Percentiles rank a stretch among this genome's conserved stretches.
Conservation (phyloP, 2,329 filamentous ascomycete species). For the Ophiosphaerella narmari region DNA sequence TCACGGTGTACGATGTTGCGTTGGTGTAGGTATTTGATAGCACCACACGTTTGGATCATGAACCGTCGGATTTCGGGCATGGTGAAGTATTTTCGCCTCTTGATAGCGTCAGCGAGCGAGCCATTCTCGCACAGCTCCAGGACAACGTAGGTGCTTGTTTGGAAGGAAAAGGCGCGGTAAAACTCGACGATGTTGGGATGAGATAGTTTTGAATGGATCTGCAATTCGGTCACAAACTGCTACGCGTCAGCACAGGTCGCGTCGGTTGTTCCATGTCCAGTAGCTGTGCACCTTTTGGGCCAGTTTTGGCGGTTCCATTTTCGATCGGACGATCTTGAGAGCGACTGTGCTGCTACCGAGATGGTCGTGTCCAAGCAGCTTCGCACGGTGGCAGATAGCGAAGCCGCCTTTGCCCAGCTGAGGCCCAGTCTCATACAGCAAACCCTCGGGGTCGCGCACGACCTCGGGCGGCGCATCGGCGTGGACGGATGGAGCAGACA, state of each 20-base stretch:
- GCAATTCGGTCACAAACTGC: constrained; percentile 79
- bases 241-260: constrained; percentile 26
- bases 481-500: constrained; percentile 53
- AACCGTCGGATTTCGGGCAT: constrained; percentile 94
- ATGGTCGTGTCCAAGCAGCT: constrained; percentile 59
- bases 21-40: constrained; percentile 96
- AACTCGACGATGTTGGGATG: constrained; percentile 97
- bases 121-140: constrained; percentile 94
- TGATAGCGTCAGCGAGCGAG: constrained; percentile 97
- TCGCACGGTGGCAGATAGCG: constrained; percentile 78
- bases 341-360: constrained; percentile 71
- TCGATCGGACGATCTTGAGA: constrained; percentile 81
- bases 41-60: constrained; percentile 91
- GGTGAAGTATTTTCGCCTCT: constrained; percentile 85
- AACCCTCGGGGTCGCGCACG: constrained; percentile 70
- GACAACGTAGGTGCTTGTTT: constrained; percentile 88
- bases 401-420: constrained; percentile 82
- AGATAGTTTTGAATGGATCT: constrained; percentile 97
- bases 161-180: constrained; percentile 88
- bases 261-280: background rate
- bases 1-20: constrained; percentile 96
- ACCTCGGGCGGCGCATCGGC: constrained; percentile 59
- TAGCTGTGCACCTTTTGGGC: constrained; percentile 72
- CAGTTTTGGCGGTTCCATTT: constrained; percentile 78
- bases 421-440: constrained; percentile 74